These are phyloP conservation scores for apple (Malus domestica) DNA, from an alignment of 306 rosid species.

Conservation along the genomic window DNA sequence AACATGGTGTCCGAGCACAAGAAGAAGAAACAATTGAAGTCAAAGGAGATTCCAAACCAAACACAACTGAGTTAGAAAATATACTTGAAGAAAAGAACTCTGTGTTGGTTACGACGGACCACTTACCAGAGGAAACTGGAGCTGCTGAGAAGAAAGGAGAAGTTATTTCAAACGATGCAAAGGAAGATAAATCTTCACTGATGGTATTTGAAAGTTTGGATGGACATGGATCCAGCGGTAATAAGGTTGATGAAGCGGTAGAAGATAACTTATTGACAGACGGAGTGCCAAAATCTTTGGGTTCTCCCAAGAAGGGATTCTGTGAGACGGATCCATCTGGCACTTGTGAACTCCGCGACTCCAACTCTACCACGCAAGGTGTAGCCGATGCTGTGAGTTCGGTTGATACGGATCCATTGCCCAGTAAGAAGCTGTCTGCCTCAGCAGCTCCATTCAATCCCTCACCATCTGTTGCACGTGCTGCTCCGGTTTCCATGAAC, in stretches of 20 bases:
- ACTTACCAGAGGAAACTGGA: slow-evolving; percentile 34
- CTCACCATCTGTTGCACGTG: slow-evolving; percentile 54
- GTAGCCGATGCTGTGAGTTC: slow-evolving; percentile 46
- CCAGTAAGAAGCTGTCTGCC: slow-evolving; percentile 77
- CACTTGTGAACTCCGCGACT: slow-evolving; percentile 38
- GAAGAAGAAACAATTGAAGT: slow-evolving; percentile 38
- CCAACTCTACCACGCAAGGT: slow-evolving; percentile 31
- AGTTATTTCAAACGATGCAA: slow-evolving; percentile 18
- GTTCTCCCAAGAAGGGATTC: slow-evolving; percentile 33
- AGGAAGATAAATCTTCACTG: slow-evolving; percentile 30
- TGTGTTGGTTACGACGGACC: slow-evolving; percentile 28
- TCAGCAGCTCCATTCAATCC: slow-evolving; percentile 98
- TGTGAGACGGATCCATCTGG: slow-evolving; percentile 35
- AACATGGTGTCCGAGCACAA: slow-evolving; percentile 26
- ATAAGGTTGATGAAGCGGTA: slow-evolving; percentile 39
- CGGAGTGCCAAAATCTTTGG: slow-evolving; percentile 26
- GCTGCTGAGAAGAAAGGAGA: slow-evolving; percentile 45
- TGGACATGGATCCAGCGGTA: slow-evolving; percentile 28
- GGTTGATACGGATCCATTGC: slow-evolving; percentile 21
- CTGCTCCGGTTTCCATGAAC: slow-evolving; percentile 66
- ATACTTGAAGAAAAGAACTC: slow-evolving; percentile 35
- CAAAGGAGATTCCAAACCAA: slow-evolving; percentile 28
- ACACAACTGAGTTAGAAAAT: slow-evolving; percentile 26
- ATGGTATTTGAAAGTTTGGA: slow-evolving; percentile 27
- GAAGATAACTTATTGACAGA: slow-evolving; percentile 29